Conservation (phyloP, 1,139 yeast species). For the Diutina neorugosa region DNA sequence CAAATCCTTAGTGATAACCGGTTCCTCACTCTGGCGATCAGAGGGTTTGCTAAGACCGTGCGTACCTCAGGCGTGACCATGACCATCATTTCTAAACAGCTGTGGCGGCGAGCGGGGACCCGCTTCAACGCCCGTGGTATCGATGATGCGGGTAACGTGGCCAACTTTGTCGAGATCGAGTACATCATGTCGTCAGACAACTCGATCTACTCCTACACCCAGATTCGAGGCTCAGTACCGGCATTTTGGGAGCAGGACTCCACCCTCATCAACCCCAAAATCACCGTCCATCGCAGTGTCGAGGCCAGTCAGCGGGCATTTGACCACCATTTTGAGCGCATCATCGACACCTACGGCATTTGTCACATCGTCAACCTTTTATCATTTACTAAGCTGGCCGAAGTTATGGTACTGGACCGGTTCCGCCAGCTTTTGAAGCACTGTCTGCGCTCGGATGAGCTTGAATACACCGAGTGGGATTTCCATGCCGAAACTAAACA, state of each 20-base stretch:
- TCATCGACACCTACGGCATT: conserved; percentile 69
- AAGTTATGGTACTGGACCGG: conserved; percentile 57
- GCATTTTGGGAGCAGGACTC: conserved; percentile 98
- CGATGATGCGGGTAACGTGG: conserved; percentile 91
- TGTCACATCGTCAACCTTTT: conserved; percentile 78
- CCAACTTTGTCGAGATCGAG: conserved; percentile 94
- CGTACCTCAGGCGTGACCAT: conserved; percentile 33
- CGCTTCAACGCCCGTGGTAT: conserved; percentile 89
- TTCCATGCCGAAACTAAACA: conserved; percentile 83
- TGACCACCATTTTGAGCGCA: conserved; percentile 60
- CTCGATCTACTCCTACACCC: conserved; percentile 65
- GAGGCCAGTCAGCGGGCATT: conserved; percentile 93
- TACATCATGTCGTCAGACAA: conserved; percentile 16
- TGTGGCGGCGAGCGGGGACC: conserved; percentile 95
- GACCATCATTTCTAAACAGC: conserved; percentile 81
- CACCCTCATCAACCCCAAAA: conserved; percentile 70
- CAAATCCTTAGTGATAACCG: conserved; percentile 57
- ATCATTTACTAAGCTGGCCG: conserved; percentile 63
- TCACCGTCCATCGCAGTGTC: conserved; percentile 72
- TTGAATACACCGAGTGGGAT: conserved; percentile 71
- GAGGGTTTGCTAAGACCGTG: conserved; percentile 89
- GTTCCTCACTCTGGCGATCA: conserved; percentile 78
- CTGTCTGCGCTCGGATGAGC: conserved; percentile 33
- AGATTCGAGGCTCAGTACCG: conserved; percentile 91
- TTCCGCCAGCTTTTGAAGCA: conserved; percentile 45